These are phyloP conservation scores for Taiozyma onychis DNA, from an alignment of 1,139 yeast genomes.

Conservation along the genomic window DNA sequence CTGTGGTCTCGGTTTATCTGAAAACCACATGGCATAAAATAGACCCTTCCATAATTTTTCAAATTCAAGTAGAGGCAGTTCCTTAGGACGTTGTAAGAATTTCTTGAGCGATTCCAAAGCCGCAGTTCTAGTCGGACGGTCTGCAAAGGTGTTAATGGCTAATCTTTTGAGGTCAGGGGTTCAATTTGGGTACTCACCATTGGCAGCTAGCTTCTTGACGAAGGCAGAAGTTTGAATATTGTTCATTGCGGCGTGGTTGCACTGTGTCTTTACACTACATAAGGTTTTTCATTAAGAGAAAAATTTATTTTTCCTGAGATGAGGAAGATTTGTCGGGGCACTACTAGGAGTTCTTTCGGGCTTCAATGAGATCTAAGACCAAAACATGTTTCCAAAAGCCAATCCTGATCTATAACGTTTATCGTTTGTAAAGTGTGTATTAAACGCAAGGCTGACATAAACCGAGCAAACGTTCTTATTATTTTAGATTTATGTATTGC, in stretches of 20 bases:
- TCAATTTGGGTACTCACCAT: conserved; percentile 33
- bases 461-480: background rate
- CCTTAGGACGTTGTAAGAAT: conserved; percentile 41
- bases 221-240: conserved; percentile 39
- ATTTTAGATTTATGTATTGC: background rate
- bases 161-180: background rate
- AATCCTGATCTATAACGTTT: too few relatives aligned
- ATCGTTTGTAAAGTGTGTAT: background rate
- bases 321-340: background rate
- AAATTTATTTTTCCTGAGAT: background rate
- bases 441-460: background rate
- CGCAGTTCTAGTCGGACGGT: conserved; percentile 65
- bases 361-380: background rate
- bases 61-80: conserved; percentile 47
- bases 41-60: conserved; percentile 93
- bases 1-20: conserved; percentile 90
- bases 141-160: conserved; percentile 20
- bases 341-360: background rate
- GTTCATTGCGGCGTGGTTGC: background rate
- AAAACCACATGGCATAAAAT: conserved; percentile 92
- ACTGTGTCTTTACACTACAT: background rate
- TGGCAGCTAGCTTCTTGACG: conserved; percentile 80
- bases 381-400: too few relatives aligned
- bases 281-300: background rate
- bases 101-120: conserved; percentile 65